Conservation (phyloP, 1,139 yeast genomes). For the Zygotorulaspora mrakii region DNA sequence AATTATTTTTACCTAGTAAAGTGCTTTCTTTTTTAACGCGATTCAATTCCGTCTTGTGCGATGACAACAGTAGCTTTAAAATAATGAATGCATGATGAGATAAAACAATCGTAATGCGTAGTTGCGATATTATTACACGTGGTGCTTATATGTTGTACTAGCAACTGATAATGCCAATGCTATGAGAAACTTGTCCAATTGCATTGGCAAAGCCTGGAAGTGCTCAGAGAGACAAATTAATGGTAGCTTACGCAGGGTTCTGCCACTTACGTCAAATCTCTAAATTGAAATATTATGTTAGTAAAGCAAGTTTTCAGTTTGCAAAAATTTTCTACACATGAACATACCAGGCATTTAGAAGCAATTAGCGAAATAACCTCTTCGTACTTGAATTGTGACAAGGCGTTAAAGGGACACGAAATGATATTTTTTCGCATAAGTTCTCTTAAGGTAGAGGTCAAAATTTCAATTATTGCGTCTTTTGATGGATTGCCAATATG, state of each 20-base stretch:
- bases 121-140: constrained; percentile 7
- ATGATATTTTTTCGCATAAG: constrained; percentile 23
- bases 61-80: no score
- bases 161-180: constrained; percentile 27
- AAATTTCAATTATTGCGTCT: constrained; percentile 28
- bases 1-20: no score
- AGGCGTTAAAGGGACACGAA: constrained; percentile 3
- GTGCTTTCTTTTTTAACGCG: no score
- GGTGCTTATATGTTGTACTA: constrained; percentile 10
- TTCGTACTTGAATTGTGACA: constrained; percentile 13
- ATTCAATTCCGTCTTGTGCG: no score
- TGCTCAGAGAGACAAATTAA: constrained; percentile 31
- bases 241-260: constrained; percentile 32
- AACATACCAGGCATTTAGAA: constrained; percentile 30
- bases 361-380: constrained; percentile 21
- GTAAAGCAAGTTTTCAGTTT: no score
- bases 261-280: constrained; percentile 29
- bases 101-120: neutral
- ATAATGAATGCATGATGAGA: no score
- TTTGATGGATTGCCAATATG: constrained; percentile 34
- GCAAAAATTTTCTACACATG: no score
- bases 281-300: constrained; percentile 15
- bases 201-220: constrained; percentile 27
- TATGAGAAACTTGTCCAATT: constrained; percentile 24
- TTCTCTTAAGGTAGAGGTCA: constrained; percentile 25